phyloP scores from a whole-genome alignment of 805 yeast species.

The Yarrowia deformans region DNA sequence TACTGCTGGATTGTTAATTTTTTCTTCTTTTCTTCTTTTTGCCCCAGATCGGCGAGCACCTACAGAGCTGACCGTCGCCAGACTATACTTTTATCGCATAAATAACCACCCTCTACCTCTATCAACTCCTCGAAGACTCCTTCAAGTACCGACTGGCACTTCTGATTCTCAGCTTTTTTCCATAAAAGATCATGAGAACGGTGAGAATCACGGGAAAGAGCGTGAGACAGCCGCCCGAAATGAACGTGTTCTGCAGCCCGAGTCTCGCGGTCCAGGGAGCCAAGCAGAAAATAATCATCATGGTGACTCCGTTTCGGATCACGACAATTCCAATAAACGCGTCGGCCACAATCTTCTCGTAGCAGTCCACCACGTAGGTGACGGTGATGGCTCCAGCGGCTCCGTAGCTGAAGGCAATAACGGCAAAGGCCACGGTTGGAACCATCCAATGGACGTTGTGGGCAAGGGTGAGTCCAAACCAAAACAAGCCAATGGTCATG shows the following conservation, averaged over 20 bases:
- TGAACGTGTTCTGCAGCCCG: not conserved
- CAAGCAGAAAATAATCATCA: not conserved
- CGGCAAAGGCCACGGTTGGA: constrained; percentile 3
- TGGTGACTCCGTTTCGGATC: not conserved
- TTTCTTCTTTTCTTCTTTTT: too few species aligned
- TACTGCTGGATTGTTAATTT: too few species aligned
- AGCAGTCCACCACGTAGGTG: not conserved
- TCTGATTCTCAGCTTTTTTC: not conserved
- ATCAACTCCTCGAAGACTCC: not conserved
- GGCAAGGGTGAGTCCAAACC: not conserved
- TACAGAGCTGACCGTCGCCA: too few species aligned
- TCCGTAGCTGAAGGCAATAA: not conserved
- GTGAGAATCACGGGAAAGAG: not conserved
- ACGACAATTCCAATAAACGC: constrained; percentile 1
- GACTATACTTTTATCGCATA: too few species aligned
- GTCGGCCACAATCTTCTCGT: not conserved
- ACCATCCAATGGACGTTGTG: not conserved
- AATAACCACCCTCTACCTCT: too few species aligned
- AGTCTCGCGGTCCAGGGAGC: not conserved
- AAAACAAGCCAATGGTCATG: not conserved
- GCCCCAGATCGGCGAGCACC: too few species aligned
- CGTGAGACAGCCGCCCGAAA: not conserved
- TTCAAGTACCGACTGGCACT: not conserved
- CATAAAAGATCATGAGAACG: not conserved
- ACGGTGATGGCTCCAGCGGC: not conserved